Conservation (phyloP, 306 rosid species). For the Acmispon strigosus region DNA sequence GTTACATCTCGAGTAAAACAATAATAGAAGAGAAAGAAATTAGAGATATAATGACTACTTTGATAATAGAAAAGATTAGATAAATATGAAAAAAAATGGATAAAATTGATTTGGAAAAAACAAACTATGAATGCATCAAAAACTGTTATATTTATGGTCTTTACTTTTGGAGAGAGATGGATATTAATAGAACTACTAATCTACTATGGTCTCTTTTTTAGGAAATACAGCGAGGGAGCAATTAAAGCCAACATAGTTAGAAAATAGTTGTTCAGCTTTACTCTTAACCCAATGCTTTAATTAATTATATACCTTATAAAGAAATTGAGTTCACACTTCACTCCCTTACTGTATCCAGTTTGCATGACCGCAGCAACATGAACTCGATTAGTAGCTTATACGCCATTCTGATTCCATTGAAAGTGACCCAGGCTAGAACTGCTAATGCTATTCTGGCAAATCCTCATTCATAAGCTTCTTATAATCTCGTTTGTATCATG, state of each 20-base stretch:
- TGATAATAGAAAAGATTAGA: too few species aligned
- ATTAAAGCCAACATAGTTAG: slow-evolving; percentile 7
- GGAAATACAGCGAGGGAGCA: not conserved
- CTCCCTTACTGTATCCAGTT: not conserved
- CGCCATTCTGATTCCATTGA: slow-evolving; percentile 17
- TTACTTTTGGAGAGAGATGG: not conserved
- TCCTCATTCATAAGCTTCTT: slow-evolving; percentile 21
- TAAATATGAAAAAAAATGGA: too few species aligned
- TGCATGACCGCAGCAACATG: not conserved
- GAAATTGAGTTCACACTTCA: slow-evolving; percentile 8
- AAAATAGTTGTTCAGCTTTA: not conserved
- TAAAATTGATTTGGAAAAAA: too few species aligned
- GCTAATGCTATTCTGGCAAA: slow-evolving; percentile 22
- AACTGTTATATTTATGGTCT: too few species aligned
- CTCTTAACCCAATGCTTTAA: not conserved
- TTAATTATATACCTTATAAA: not conserved
- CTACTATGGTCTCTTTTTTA: not conserved
- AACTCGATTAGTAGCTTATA: not conserved
- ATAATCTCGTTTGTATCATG: not conserved
- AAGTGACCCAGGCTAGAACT: not conserved
- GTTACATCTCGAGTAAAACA: too few species aligned
- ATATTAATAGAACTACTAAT: not conserved
- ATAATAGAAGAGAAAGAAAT: too few species aligned
- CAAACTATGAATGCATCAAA: too few species aligned
- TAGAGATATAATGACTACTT: too few species aligned